Conservation (phyloP, 2,329 filamentous ascomycete species). For the Colletotrichum sp. region DNA sequence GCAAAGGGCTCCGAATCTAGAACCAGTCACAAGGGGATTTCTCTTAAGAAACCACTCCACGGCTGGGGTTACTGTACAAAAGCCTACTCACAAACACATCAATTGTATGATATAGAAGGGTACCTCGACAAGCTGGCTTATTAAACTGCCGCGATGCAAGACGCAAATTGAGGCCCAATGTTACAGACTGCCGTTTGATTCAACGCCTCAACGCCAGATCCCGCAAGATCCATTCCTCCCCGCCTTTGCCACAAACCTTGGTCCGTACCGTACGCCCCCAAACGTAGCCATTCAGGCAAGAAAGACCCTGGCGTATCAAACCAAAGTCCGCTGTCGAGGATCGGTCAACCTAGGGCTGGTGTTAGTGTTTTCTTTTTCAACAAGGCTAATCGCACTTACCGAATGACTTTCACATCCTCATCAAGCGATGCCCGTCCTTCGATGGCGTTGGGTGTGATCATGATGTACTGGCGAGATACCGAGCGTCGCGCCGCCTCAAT, state of each 20-base stretch:
- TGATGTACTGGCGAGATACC: slow-evolving; percentile 91
- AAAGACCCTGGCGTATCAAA: slow-evolving; percentile 16
- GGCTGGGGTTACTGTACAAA: background rate
- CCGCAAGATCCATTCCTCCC: background rate
- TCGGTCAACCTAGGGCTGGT: slow-evolving; percentile 54
- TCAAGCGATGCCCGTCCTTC: slow-evolving; percentile 60
- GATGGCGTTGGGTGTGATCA: slow-evolving; percentile 94
- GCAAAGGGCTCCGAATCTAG: slow-evolving; percentile 84
- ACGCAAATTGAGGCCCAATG: background rate
- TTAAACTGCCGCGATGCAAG: background rate
- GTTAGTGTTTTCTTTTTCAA: slow-evolving; percentile 28
- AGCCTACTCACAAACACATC: background rate
- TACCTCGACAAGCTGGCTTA: background rate
- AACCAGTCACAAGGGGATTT: background rate
- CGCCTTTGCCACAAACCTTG: background rate
- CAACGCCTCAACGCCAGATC: background rate
- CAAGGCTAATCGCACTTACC: slow-evolving; percentile 47
- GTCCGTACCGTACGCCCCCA: background rate
- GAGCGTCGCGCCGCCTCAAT: slow-evolving; percentile 84
- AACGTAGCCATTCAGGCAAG: background rate
- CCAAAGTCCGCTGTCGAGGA: slow-evolving; percentile 59
- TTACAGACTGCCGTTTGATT: background rate
- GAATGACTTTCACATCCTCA: slow-evolving; percentile 79
- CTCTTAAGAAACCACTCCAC: background rate
- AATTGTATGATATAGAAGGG: background rate